Percentiles rank a stretch among this genome's conserved stretches.
Evolutionary conservation across 2,329 filamentous ascomycete genomes (phyloP).

Genomic region (Stemphylium vesicarium): DNA sequence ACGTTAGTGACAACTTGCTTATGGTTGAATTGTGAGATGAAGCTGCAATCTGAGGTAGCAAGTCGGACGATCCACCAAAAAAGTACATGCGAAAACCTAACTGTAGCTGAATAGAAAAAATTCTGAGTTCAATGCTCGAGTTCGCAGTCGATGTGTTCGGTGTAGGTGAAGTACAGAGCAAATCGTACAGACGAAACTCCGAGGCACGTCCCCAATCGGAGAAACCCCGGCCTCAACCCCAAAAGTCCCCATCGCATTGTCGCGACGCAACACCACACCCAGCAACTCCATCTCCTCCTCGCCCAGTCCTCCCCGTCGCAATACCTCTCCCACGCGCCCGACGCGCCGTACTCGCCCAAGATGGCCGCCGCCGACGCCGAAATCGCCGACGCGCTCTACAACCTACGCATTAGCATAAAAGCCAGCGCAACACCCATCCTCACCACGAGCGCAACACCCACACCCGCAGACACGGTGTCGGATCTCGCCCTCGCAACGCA

Average conservation of each 20-base stretch:
- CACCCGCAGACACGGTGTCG: constrained; percentile 64
- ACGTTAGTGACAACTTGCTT: background rate
- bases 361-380: constrained; percentile 40
- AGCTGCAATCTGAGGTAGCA: background rate
- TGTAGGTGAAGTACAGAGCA: no score
- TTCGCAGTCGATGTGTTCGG: no score
- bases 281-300: background rate
- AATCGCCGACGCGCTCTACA: constrained; percentile 73
- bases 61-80: background rate
- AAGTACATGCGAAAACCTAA: background rate
- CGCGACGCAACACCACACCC: constrained; percentile 10
- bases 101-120: background rate
- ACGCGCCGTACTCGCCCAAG: constrained; percentile 16
- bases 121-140: background rate
- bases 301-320: background rate
- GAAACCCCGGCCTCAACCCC: constrained; percentile 14
- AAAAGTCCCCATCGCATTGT: constrained; percentile 22
- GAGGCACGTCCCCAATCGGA: constrained; percentile 18
- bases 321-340: constrained; percentile 11
- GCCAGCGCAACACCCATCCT: constrained; percentile 73
- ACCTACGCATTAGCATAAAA: constrained; percentile 83
- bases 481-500: constrained; percentile 63
- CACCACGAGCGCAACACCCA: constrained; percentile 71
- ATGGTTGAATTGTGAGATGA: background rate
- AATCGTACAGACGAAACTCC: background rate